A percentile compares a stretch with the other conserved stretches of the same genome.
phyloP scores from a whole-genome alignment of 805 yeast species.

The Nadsonia fulvescens region DNA sequence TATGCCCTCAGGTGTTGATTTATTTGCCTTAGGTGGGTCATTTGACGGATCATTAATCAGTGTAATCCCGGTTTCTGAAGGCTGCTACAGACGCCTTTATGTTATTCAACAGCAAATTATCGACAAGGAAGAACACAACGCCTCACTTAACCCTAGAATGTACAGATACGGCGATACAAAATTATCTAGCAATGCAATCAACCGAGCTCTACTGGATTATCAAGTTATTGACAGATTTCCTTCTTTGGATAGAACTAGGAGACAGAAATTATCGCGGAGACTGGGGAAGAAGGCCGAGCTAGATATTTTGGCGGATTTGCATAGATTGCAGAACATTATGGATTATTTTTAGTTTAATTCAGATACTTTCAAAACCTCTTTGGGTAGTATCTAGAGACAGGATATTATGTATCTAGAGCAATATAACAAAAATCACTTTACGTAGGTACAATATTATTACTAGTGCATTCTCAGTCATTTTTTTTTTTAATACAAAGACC shows the following conservation, averaged over 20 bases:
- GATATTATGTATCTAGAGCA: too few relatives aligned
- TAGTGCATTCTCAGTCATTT: too few relatives aligned
- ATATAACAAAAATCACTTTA: too few relatives aligned
- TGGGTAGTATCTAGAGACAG: too few relatives aligned
- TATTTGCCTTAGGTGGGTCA: constrained; percentile 49
- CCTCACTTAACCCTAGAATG: constrained; percentile 60
- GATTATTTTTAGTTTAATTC: constrained; percentile 9
- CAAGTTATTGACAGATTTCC: constrained; percentile 13
- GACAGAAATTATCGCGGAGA: constrained; percentile 13
- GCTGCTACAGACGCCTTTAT: constrained; percentile 61
- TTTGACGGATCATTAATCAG: constrained; percentile 65
- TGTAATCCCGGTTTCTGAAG: constrained; percentile 59
- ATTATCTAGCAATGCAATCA: constrained; percentile 5
- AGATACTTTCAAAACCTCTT: too few relatives aligned
- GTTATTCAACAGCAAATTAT: constrained; percentile 73
- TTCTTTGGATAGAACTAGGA: constrained; percentile 11
- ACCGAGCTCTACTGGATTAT: constrained; percentile 15
- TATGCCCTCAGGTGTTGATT: constrained; percentile 8
- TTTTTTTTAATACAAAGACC: too few relatives aligned
- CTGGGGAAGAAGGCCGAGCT: constrained; percentile 15
- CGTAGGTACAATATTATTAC: too few relatives aligned
- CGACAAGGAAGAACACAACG: constrained; percentile 54
- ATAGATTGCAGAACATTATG: constrained; percentile 7
- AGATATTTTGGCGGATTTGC: constrained; percentile 11
- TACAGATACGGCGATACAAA: constrained; percentile 12